Evolutionary conservation across 192 early-diverging fungal species (phyloP), one percentile per base, ranked within the genome.

Genomic region (Tieghemiomyces parasiticus): DNA sequence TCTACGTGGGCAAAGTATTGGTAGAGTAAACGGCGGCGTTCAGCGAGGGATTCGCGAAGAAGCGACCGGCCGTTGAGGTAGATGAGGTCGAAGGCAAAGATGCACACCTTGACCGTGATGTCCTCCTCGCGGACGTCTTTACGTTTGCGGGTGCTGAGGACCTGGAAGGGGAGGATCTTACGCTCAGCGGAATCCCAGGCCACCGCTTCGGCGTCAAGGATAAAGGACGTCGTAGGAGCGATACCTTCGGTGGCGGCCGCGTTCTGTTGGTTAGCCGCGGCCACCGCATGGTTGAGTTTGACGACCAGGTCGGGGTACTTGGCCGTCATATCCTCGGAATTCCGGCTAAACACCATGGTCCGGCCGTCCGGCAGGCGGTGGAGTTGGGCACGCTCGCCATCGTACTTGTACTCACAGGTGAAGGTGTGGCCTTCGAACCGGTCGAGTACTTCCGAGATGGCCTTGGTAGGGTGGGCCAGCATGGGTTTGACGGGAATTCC

Each of bases 391-490:
- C 92, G 79, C 67, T 95, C 91, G 25, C 92, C 97, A 67, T 99
- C 97, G 62, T 99, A 99, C 65, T 99, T 99, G 73, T 83, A 97
- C 69, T 99, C 97, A 67, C 97, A 99, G 4, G 91, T 95, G 64
- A 99, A 99, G 2, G 78, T 76, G 60, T 86, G 81, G 26, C 80
- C 87, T 59, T 97, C 93, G 60, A 99, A 96, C 19, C 94, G 78
- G 54, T 97, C 82, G 73, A 99, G 64, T 24, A 97, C 87, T 58
- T 99, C 97, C 0, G 85, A 82, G 4, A 97, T 73, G 33, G 80
- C 80, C 69, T 96, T 97, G 46, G 95, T 97, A 10, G 95, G 95
- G 75, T 98, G 94, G 10, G 97, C 97, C 63, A 99, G 81, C 97
- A 99, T 99, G 12, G 97, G 97, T 59, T 99, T 97, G 19, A 97